phyloP scores from a whole-genome alignment of 768 basidiomycete species.

The Dioszegia aurantiaca region DNA sequence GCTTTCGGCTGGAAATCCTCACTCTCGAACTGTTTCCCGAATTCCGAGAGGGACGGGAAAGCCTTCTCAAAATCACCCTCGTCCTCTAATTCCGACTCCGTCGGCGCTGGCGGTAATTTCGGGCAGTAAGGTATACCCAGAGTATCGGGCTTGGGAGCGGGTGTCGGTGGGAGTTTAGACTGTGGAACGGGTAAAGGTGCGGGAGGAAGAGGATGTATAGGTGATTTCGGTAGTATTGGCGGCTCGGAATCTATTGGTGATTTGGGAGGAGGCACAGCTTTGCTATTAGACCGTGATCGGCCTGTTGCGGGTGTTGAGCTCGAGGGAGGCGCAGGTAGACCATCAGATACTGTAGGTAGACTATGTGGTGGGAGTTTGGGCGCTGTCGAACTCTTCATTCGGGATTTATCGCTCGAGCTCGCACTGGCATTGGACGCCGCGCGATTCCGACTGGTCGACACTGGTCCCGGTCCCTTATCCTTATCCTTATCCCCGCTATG shows the following conservation, averaged over 20 bases:
- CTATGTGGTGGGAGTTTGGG: constrained; percentile 4
- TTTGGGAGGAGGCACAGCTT: background rate
- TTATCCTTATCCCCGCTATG: too few relatives aligned
- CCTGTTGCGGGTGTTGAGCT: too few relatives aligned
- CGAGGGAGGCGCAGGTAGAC: background rate
- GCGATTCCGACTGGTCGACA: background rate
- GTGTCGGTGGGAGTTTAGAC: constrained; percentile 53
- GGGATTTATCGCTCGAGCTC: constrained; percentile 3
- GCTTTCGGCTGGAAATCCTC: constrained; percentile 12
- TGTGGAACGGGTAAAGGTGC: constrained; percentile 31
- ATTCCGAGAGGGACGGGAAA: constrained; percentile 48
- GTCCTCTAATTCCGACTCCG: constrained; percentile 9
- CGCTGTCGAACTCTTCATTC: background rate
- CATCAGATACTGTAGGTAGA: background rate
- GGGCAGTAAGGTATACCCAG: background rate
- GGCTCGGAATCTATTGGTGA: background rate
- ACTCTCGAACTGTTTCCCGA: constrained; percentile 43
- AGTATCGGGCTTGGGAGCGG: constrained; percentile 8
- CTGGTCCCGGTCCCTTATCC: too few relatives aligned
- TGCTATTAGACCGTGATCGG: background rate
- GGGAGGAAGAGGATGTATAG: too few relatives aligned
- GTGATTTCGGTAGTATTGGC: too few relatives aligned
- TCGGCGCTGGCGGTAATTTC: background rate
- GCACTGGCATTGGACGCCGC: constrained; percentile 12
- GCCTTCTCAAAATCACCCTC: constrained; percentile 44